Conservation (phyloP, 2,329 filamentous ascomycete genomes). For the Fusarium fujikuroi region DNA sequence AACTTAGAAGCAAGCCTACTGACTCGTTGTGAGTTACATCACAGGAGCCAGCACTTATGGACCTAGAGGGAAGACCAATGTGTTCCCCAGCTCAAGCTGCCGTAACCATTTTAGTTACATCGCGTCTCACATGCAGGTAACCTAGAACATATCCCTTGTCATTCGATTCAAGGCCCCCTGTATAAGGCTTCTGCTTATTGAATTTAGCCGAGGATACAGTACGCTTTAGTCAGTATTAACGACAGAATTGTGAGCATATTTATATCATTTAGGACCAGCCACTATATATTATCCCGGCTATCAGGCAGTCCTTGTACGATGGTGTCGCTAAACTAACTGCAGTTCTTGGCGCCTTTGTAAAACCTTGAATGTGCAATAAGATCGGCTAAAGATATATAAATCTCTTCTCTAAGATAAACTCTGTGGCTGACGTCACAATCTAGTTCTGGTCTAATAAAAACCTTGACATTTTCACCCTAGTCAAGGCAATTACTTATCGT, state of each 20-base stretch:
- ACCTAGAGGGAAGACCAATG: too few species aligned
- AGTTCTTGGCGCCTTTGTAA: too few species aligned
- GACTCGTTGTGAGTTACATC: rapidly evolving
- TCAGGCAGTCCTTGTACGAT: not conserved
- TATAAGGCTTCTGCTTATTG: too few species aligned
- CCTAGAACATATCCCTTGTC: too few species aligned
- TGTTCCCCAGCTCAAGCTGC: not conserved
- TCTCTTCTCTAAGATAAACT: not conserved
- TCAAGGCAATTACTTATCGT: not conserved
- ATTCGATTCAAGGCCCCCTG: too few species aligned
- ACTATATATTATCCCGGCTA: not conserved
- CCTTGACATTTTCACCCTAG: not conserved
- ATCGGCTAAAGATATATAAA: rapidly evolving
- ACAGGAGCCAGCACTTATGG: rapidly evolving
- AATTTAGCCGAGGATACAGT: too few species aligned
- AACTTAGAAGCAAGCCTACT: rapidly evolving
- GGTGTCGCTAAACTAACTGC: not conserved
- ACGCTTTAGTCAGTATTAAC: too few species aligned
- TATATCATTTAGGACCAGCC: too few species aligned
- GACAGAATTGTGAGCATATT: too few species aligned
- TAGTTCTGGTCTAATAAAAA: not conserved
- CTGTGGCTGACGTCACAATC: not conserved
- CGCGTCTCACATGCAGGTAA: too few species aligned
- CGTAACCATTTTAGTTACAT: too few species aligned
- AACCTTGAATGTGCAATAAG: rapidly evolving